Percentiles rank a stretch among this genome's conserved stretches.
phyloP scores from a whole-genome alignment of 129 eudicot genomes.

The Chrysanthemum lavandulifolium region DNA sequence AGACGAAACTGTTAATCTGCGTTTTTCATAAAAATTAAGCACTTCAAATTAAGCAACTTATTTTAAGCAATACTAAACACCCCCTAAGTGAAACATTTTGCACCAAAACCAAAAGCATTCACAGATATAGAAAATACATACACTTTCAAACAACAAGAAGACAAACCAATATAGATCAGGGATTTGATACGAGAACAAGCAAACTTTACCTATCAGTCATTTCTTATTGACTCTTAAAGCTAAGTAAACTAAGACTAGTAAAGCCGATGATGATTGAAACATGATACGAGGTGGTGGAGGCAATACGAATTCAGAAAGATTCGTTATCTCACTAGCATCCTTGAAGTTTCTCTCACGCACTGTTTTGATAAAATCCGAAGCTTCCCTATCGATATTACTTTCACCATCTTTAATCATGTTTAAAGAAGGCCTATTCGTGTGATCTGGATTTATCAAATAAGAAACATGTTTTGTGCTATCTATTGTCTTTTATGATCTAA shows the following conservation, averaged over 20 bases:
- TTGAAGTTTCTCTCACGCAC: constrained; percentile 36
- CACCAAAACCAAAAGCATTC: not conserved
- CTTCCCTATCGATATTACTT: constrained; percentile 35
- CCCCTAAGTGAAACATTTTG: not conserved
- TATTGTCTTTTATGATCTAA: constrained; percentile 29
- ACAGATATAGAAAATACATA: constrained; percentile 13
- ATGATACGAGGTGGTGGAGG: constrained; percentile 46
- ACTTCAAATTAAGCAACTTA: too few relatives aligned
- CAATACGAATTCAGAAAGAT: constrained; percentile 22
- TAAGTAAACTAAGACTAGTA: constrained; percentile 8
- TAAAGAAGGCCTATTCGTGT: constrained; percentile 13
- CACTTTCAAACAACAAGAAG: not conserved
- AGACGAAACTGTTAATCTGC: too few relatives aligned
- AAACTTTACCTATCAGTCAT: constrained; percentile 6
- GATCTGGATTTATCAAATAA: constrained; percentile 28
- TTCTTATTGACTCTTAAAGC: constrained; percentile 8
- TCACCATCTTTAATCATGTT: constrained; percentile 27
- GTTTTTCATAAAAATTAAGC: too few relatives aligned
- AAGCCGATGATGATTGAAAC: constrained; percentile 22
- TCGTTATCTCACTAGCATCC: constrained; percentile 25
- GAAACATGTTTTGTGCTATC: constrained; percentile 19
- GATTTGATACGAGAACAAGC: not conserved
- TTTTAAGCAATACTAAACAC: not conserved
- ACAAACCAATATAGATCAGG: not conserved
- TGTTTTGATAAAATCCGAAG: constrained; percentile 41